Conservation (phyloP, 192 early-diverging fungal genomes). For the Podila minutissima region DNA sequence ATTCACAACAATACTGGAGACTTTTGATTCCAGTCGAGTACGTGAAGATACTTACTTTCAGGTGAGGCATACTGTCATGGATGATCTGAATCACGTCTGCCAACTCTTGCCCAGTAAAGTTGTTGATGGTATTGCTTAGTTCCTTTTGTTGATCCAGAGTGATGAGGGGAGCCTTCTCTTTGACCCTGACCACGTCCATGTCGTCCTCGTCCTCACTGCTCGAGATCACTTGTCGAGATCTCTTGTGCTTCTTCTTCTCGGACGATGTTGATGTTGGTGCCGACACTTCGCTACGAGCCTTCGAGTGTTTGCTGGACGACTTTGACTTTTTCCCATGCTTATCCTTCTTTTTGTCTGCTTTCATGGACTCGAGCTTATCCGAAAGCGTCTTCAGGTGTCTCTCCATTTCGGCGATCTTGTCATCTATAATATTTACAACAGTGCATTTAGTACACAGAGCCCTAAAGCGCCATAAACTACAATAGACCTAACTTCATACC, state of each 20-base stretch:
- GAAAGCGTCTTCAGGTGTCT: slow-evolving; percentile 36
- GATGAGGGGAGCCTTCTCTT: slow-evolving; percentile 61
- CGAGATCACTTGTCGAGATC: slow-evolving; percentile 28
- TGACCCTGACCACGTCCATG: slow-evolving; percentile 19
- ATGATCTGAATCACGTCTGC: slow-evolving; percentile 80
- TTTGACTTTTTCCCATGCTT: slow-evolving; percentile 32
- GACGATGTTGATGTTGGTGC: slow-evolving; percentile 23
- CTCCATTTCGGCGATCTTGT: slow-evolving; percentile 50
- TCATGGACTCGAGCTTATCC: slow-evolving; percentile 42
- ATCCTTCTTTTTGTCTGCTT: slow-evolving; percentile 46
- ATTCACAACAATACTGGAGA: background rate
- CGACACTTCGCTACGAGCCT: slow-evolving; percentile 9
- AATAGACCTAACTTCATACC: slow-evolving; percentile 2
- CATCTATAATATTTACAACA: slow-evolving; percentile 18
- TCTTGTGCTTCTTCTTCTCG: slow-evolving; percentile 30
- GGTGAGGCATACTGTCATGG: slow-evolving; percentile 67
- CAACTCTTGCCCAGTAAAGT: slow-evolving; percentile 73
- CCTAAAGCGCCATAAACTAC: background rate
- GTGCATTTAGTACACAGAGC: background rate
- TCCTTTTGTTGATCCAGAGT: slow-evolving; percentile 92
- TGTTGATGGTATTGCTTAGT: slow-evolving; percentile 77
- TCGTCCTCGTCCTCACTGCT: slow-evolving; percentile 18
- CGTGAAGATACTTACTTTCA: slow-evolving; percentile 43
- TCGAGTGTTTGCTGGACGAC: slow-evolving; percentile 10
- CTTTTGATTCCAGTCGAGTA: no score